Evolutionary conservation across 148 eudicot genomes (phyloP).

Genomic region (Hydrangea macrophylla): DNA sequence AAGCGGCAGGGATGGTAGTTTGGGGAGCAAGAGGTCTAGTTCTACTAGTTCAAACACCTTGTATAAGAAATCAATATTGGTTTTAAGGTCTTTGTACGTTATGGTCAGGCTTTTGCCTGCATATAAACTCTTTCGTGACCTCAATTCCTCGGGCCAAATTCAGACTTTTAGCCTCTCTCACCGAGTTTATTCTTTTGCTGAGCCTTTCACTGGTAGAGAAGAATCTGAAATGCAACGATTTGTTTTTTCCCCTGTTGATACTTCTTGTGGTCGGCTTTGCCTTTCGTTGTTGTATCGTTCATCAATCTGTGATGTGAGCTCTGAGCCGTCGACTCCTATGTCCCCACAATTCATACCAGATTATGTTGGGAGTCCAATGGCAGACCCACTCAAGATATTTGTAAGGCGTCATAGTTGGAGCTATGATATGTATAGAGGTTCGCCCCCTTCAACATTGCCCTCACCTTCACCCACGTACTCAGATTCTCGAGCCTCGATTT

Average conservation of each 20-base stretch:
- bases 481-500: slow-evolving; percentile 53
- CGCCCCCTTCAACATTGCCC: slow-evolving; percentile 53
- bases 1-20: slow-evolving; percentile 35
- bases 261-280: slow-evolving; percentile 78
- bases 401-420: slow-evolving; percentile 90
- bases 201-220: slow-evolving; percentile 73
- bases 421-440: slow-evolving; percentile 49
- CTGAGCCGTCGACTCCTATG: slow-evolving; percentile 68
- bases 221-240: slow-evolving; percentile 80
- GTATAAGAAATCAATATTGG: slow-evolving; percentile 71
- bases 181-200: slow-evolving; percentile 67
- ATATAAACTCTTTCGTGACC: slow-evolving; percentile 72
- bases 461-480: slow-evolving; percentile 78
- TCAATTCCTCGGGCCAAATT: slow-evolving; percentile 62
- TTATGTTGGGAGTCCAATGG: slow-evolving; percentile 90
- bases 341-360: slow-evolving; percentile 79
- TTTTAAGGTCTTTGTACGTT: slow-evolving; percentile 72
- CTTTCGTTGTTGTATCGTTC: slow-evolving; percentile 63
- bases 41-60: slow-evolving; percentile 47
- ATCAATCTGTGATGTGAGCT: slow-evolving; percentile 42
- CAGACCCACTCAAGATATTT: slow-evolving; percentile 68
- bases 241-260: slow-evolving; percentile 69
- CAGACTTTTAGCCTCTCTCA: slow-evolving; percentile 60
- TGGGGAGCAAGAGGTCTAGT: slow-evolving; percentile 52
- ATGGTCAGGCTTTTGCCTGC: slow-evolving; percentile 86